A percentile compares a stretch with the other conserved stretches of the same genome.
Conservation (phyloP, 345 rosid species). For the Linum lewisii region DNA sequence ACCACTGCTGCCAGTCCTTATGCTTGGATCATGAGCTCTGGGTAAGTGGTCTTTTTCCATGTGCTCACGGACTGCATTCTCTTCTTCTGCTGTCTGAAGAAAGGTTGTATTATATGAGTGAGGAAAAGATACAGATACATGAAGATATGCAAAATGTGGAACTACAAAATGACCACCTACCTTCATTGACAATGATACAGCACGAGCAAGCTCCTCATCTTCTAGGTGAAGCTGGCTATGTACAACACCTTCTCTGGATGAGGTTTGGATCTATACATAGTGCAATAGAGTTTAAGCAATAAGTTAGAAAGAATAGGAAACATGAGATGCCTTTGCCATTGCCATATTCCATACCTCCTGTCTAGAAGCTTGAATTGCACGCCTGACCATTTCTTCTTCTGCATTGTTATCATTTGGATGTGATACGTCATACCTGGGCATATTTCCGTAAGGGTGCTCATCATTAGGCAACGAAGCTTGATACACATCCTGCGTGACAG, state of each 20-base stretch:
- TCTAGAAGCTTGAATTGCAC: conserved; percentile 77
- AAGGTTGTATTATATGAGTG: conserved; percentile 18
- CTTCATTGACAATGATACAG: conserved; percentile 65
- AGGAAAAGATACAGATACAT: conserved; percentile 5
- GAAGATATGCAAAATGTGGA: conserved; percentile 9
- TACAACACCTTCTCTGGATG: conserved; percentile 25
- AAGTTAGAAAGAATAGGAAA: conserved; percentile 1
- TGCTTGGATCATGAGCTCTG: conserved; percentile 17
- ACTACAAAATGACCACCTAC: conserved; percentile 28
- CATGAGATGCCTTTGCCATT: conserved; percentile 8
- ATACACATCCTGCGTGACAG: conserved; percentile 16
- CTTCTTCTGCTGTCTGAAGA: conserved; percentile 64
- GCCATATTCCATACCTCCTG: conserved; percentile 27
- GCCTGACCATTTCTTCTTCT: conserved; percentile 70
- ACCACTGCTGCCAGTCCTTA: conserved; percentile 22
- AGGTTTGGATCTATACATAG: conserved; percentile 31
- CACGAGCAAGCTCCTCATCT: conserved; percentile 71
- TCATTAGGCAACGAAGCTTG: conserved; percentile 23
- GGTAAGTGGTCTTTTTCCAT: conserved; percentile 17
- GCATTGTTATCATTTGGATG: conserved; percentile 24
- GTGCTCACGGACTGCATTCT: conserved; percentile 32
- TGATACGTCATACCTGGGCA: conserved; percentile 20
- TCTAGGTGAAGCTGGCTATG: conserved; percentile 36
- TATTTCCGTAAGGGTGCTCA: conserved; percentile 23
- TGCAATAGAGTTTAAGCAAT: background rate